Evolutionary conservation across 163 green algal species (phyloP), one percentile per base, ranked within the genome.

Genomic region (Chlorella variabilis): DNA sequence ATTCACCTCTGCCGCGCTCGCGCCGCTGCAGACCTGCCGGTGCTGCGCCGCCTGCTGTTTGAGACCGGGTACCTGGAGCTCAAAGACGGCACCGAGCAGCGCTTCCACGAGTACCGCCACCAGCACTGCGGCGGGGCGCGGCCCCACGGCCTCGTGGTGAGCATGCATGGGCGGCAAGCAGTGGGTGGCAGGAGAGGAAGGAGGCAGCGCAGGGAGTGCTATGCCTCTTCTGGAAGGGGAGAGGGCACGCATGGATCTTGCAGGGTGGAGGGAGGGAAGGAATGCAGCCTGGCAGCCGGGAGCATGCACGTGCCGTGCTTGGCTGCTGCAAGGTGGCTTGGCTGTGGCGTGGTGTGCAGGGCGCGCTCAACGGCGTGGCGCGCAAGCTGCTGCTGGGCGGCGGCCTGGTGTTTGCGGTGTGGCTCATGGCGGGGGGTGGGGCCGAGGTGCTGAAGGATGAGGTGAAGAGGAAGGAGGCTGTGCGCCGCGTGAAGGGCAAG

Each of bases 11-110:
- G n/a, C n/a, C n/a, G n/a, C n/a, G n/a, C n/a, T n/a, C n/a, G n/a
- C n/a, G n/a, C n/a, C n/a, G n/a, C n/a, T 63, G 75, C 69, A 63
- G 70, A 80, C 45, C 48, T 89, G 41, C 78, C 77, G 1, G 68
- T 77, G 63, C 85, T 89, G 71, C 74, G 84, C 49, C 70, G 77
- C 33, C 81, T 89, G 61, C 77, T 88, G 45, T 83, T 89, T 5
- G 85, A 88, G 63, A 51, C 67, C 3, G 85, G 45, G 25, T 86
- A 80, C 56, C 39, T 34, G 25, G 85, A 89, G 54, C 76, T 89
- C 29, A 89, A 89, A 77, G 65, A 78, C 3, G 56, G 25, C 17
- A 88, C 83, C 4, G 83, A 88, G 61, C 2, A 45, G 29, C 78
- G 83, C 9, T 88, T 83, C 78, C 59, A 80, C 65, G 58, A 73